Evolutionary conservation across 352 stramenopile genomes (phyloP).

Genomic region (Peronosclerospora sorghi): DNA sequence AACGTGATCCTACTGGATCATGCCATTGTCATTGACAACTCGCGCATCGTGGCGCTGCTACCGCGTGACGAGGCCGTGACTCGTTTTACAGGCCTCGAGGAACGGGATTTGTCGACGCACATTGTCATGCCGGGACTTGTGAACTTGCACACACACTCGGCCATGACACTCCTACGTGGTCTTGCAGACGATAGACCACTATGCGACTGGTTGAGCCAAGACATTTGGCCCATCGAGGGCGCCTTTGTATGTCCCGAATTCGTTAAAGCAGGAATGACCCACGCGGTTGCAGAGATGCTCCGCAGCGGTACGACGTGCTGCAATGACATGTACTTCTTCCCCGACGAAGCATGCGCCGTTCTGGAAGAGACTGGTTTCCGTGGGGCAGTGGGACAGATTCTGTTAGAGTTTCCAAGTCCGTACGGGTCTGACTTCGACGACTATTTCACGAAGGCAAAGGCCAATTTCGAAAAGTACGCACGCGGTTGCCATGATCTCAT

Average conservation of each 20-base stretch:
- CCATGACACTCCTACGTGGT: constrained; percentile 79
- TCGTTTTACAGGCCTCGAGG: constrained; percentile 34
- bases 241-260: constrained; percentile 69
- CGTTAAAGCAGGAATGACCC: constrained; percentile 53
- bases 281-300: constrained; percentile 85
- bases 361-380: constrained; percentile 62
- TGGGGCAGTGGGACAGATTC: constrained; percentile 46
- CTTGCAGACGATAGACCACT: constrained; percentile 83
- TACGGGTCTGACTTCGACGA: constrained; percentile 50
- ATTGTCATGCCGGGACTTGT: constrained; percentile 80
- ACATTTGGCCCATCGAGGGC: constrained; percentile 81
- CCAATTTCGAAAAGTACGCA: constrained; percentile 56
- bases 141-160: constrained; percentile 80
- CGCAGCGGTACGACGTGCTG: constrained; percentile 79
- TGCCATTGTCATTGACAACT: constrained; percentile 53
- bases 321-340: constrained; percentile 90
- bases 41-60: constrained; percentile 71
- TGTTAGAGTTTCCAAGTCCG: constrained; percentile 65
- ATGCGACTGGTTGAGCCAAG: constrained; percentile 69
- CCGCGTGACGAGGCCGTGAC: constrained; percentile 34
- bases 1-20: constrained; percentile 65
- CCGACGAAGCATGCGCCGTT: constrained; percentile 36
- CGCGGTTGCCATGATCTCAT: constrained; percentile 42
- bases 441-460: constrained; percentile 64
- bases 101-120: constrained; percentile 44